These are phyloP conservation scores for Agrostemma githago DNA, from an alignment of 148 eudicot genomes.

Conservation along the genomic window DNA sequence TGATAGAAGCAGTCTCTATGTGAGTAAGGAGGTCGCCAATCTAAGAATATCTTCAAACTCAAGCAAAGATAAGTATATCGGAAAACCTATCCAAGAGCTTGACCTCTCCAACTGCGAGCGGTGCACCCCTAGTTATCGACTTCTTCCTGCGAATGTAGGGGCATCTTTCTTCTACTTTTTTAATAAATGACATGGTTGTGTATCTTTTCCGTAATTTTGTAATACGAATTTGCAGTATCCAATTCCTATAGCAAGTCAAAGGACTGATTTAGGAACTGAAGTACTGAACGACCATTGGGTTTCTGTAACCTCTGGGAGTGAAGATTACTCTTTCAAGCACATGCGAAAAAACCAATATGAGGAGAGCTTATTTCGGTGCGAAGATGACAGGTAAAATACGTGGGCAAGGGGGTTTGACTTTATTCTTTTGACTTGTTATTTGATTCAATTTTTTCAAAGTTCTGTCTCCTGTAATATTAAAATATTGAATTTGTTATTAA, in stretches of 20 bases:
- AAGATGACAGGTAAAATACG: constrained; percentile 76
- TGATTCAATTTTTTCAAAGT: background rate
- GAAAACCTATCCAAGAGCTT: constrained; percentile 90
- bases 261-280: constrained; percentile 78
- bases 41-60: constrained; percentile 53
- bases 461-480: background rate
- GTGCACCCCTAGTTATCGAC: constrained; percentile 96
- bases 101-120: constrained; percentile 83
- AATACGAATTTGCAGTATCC: constrained; percentile 62
- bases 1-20: constrained; percentile 42
- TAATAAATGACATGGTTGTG: constrained; percentile 4
- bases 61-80: constrained; percentile 31
- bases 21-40: constrained; percentile 46
- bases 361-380: constrained; percentile 97
- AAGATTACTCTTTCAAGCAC: constrained; percentile 94
- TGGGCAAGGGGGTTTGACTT: background rate
- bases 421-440: too few species aligned
- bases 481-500: too few species aligned
- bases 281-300: constrained; percentile 97
- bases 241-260: constrained; percentile 75
- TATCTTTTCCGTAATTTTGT: constrained; percentile 5
- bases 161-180: constrained; percentile 3
- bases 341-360: constrained; percentile 98
- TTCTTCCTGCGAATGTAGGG: constrained; percentile 85
- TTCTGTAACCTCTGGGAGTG: constrained; percentile 98